These are phyloP conservation scores for Rosa persica DNA, from an alignment of 306 rosid species.

Conservation along the genomic window DNA sequence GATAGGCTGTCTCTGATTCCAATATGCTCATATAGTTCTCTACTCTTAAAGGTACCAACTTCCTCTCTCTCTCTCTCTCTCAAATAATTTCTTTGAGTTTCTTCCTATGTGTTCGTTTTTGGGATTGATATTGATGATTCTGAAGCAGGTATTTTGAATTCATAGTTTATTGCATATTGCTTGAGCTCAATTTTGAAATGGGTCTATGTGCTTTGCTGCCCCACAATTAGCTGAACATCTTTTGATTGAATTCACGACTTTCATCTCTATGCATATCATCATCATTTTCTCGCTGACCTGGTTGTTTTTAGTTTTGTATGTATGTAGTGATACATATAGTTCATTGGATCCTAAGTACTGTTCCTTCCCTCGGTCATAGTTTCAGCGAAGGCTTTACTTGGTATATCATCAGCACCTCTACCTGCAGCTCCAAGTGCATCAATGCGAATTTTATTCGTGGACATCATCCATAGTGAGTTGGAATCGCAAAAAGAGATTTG, in stretches of 20 bases:
- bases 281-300: not conserved
- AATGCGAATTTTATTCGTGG: conserved; percentile 65
- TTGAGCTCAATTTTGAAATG: too few relatives aligned
- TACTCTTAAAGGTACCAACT: too few relatives aligned
- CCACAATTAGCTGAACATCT: conserved; percentile 62
- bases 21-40: too few relatives aligned
- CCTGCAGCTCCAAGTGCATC: conserved; percentile 56
- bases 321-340: conserved; percentile 70
- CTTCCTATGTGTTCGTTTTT: too few relatives aligned
- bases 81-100: too few relatives aligned
- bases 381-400: conserved; percentile 72
- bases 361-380: conserved; percentile 79
- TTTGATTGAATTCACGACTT: conserved; percentile 63
- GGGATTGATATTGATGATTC: too few relatives aligned
- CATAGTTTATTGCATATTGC: too few relatives aligned
- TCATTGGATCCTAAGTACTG: conserved; percentile 73
- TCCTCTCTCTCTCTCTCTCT: too few relatives aligned
- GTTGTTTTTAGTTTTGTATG: conserved; percentile 26
- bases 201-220: too few relatives aligned
- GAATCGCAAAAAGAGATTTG: conserved; percentile 63
- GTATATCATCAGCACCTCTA: conserved; percentile 63
- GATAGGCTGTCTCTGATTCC: too few relatives aligned
- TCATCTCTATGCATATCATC: conserved; percentile 37
- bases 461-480: conserved; percentile 81
- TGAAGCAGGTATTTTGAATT: too few relatives aligned